phyloP scores from a whole-genome alignment of 495 filamentous ascomycete species.

The Penicillium manginii region DNA sequence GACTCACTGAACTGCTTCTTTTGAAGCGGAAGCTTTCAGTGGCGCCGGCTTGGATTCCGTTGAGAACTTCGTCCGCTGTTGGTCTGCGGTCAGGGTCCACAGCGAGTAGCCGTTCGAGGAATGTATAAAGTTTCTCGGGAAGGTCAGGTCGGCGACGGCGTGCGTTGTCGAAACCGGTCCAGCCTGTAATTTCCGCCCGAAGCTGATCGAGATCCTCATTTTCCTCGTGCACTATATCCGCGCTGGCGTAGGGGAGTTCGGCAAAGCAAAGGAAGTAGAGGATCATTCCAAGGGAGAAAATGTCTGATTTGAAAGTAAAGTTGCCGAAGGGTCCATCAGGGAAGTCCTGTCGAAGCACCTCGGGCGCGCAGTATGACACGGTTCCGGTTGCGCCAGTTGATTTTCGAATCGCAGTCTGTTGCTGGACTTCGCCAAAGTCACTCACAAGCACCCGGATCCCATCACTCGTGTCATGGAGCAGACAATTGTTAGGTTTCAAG shows the following conservation, averaged over 20 bases:
- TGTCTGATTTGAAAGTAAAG: constrained; percentile 93
- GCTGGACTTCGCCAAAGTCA: constrained; percentile 95
- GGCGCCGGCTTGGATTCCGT: constrained; percentile 73
- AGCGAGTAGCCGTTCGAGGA: constrained; percentile 78
- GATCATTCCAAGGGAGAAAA: constrained; percentile 97
- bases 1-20: constrained; percentile 46
- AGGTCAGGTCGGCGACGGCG: constrained; percentile 75
- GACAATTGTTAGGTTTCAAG: constrained; percentile 93
- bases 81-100: constrained; percentile 78
- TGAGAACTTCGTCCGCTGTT: constrained; percentile 84
- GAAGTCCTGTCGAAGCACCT: constrained; percentile 75
- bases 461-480: constrained; percentile 75
- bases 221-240: constrained; percentile 86
- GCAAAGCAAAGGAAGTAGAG: constrained; percentile 97
- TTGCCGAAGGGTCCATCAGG: constrained; percentile 77
- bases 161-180: constrained; percentile 83
- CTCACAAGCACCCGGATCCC: constrained; percentile 83
- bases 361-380: constrained; percentile 96
- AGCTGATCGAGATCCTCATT: constrained; percentile 87
- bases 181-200: constrained; percentile 82
- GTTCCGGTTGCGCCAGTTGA: constrained; percentile 95
- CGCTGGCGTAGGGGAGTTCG: constrained; percentile 80
- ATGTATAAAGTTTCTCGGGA: constrained; percentile 82
- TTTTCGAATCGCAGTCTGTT: constrained; percentile 73
- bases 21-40: constrained; percentile 57